phyloP scores from a whole-genome alignment of 805 yeast species.

The Starmerella geochares region DNA sequence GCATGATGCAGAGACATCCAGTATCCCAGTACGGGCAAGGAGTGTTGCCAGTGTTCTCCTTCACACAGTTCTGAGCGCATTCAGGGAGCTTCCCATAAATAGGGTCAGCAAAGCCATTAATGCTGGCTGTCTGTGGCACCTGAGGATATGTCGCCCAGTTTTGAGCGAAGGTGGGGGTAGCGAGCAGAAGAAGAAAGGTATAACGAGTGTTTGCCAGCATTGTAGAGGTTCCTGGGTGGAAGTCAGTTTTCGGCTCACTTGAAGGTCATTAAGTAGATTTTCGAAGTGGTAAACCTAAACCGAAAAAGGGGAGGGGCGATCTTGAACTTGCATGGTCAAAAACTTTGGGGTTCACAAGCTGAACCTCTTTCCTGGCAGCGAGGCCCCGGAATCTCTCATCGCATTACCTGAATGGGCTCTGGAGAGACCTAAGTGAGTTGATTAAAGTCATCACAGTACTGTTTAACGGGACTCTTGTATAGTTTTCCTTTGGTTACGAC shows the following conservation, averaged over 20 bases:
- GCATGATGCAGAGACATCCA: constrained; percentile 7
- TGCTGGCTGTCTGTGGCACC: constrained; percentile 7
- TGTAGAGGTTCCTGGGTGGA: background rate
- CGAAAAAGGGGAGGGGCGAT: background rate
- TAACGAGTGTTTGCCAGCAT: background rate
- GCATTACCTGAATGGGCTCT: too few relatives aligned
- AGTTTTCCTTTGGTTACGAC: too few relatives aligned
- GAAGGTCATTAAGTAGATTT: background rate
- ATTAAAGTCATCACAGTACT: too few relatives aligned
- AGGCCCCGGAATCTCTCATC: too few relatives aligned
- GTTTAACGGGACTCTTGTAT: too few relatives aligned
- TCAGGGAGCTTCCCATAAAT: constrained; percentile 2
- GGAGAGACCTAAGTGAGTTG: too few relatives aligned
- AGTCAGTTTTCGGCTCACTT: background rate
- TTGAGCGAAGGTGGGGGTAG: background rate
- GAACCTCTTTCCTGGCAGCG: too few relatives aligned
- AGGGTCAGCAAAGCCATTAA: constrained; percentile 7
- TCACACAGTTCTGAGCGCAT: constrained; percentile 3
- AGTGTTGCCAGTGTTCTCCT: background rate
- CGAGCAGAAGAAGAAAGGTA: background rate
- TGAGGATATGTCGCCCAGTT: constrained; percentile 6
- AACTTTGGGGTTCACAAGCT: too few relatives aligned
- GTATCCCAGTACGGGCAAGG: constrained; percentile 10
- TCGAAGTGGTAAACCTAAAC: background rate
- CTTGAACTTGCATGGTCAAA: background rate